Evolutionary conservation across 169 alveolate genomes (phyloP), one percentile per base, ranked within the genome.

Genomic region (Cryptosporidium xiaoi): DNA sequence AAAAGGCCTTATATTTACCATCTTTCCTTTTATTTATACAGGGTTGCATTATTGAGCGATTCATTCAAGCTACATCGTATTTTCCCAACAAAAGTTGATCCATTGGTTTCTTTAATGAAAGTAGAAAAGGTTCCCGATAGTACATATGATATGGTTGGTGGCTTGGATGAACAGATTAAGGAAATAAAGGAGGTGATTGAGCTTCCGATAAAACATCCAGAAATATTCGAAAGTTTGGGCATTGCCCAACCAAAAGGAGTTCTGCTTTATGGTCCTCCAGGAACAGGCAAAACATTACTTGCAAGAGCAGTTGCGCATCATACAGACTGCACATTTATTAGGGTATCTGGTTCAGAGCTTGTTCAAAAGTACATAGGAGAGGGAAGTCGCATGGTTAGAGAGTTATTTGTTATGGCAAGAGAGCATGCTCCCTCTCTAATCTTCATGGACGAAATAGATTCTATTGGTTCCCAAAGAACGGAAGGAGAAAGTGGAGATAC

Each of bases 121-220:
- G 99, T 98, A 1, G 99, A 98, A 93, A 98, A 98, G 94, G 99
- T 98, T 3, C 99, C 99, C 2, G 99, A 98, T 93, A 94, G 98
- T 82, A 98, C 99, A 27, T 97, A 98, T 83, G 99, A 96, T 90
- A 98, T 97, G 99, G 98, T 98, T 1, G 99, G 99, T 27, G 99
- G 99, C 4, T 92, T 98, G 34, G 99, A 98, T 77, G 95, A 97
- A 85, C 98, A 98, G 92, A 98, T 97, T 13, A 96, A 98, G 90
- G 99, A 98, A 92, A 99, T 98, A 29, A 98, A 98, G 90, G 99
- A 98, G 91, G 99, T 97, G 12, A 97, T 98, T 40, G 99, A 98
- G 90, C 95, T 98, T 20, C 99, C 99, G 3, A 97, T 98, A 62
- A 98, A 97, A 87, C 99, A 98, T 92, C 99, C 99, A 3, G 99